Percentiles rank a stretch among this genome's conserved stretches.
These are phyloP conservation scores for Komagataella phaffii DNA, from an alignment of 805 yeast genomes.

Conservation along the genomic window DNA sequence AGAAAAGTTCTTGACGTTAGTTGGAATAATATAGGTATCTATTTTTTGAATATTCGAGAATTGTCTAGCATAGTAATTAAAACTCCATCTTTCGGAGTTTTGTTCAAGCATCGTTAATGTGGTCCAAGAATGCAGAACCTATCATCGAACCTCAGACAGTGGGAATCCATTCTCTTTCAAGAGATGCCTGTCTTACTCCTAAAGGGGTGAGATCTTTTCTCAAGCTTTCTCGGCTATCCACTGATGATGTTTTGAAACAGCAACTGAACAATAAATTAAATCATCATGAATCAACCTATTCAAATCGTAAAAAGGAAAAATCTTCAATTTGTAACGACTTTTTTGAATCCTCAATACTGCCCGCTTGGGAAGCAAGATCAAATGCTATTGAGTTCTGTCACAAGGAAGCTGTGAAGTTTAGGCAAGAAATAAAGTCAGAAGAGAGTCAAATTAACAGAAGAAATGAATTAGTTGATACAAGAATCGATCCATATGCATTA, in stretches of 20 bases:
- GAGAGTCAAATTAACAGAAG: slow-evolving; percentile 8
- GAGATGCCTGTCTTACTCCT: slow-evolving; percentile 18
- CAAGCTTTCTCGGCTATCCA: slow-evolving; percentile 18
- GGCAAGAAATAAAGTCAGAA: slow-evolving; percentile 16
- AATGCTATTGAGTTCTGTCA: slow-evolving; percentile 28
- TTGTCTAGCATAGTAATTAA: neutral
- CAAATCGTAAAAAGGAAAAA: slow-evolving; percentile 2
- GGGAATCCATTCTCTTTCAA: neutral
- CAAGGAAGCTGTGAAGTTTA: slow-evolving; percentile 15
- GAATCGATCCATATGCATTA: slow-evolving; percentile 38
- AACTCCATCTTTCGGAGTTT: neutral
- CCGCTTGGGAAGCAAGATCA: slow-evolving; percentile 32
- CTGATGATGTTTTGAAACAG: slow-evolving; percentile 33
- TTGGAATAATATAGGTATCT: neutral
- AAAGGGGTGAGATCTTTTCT: slow-evolving; percentile 22
- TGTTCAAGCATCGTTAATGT: neutral
- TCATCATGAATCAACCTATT: slow-evolving; percentile 11
- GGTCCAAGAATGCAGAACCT: neutral
- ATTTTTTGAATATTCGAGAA: neutral
- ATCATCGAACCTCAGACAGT: neutral
- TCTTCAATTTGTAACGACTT: slow-evolving; percentile 20
- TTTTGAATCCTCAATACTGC: slow-evolving; percentile 22
- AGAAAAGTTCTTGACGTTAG: neutral
- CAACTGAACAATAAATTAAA: slow-evolving; percentile 24
- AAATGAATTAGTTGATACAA: slow-evolving; percentile 12